These are phyloP conservation scores for Umbelopsis sp. DNA, from an alignment of 192 early-diverging fungal genomes.

Conservation along the genomic window DNA sequence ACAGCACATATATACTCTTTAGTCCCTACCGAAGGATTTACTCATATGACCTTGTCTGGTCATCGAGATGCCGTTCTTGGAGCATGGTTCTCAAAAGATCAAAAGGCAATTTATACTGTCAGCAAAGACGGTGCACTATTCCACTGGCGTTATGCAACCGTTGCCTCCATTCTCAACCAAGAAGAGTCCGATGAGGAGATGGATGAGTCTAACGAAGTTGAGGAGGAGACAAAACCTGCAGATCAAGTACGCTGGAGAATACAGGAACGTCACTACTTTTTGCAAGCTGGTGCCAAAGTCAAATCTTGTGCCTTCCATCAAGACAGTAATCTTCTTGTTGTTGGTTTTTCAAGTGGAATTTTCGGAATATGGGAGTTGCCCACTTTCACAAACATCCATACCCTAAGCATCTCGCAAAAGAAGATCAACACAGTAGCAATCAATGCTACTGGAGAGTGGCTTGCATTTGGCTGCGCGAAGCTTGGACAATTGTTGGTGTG, in stretches of 20 bases:
- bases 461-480: slow-evolving; percentile 90
- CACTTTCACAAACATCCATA: slow-evolving; percentile 91
- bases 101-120: slow-evolving; percentile 74
- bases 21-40: slow-evolving; percentile 73
- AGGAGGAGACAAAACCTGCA: slow-evolving; percentile 34
- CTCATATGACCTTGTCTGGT: slow-evolving; percentile 76
- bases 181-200: slow-evolving; percentile 62
- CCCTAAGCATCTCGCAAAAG: slow-evolving; percentile 93
- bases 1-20: slow-evolving; percentile 73
- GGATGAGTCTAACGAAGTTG: slow-evolving; percentile 53
- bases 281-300: slow-evolving; percentile 77
- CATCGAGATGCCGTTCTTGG: slow-evolving; percentile 85
- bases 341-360: slow-evolving; percentile 91
- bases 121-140: slow-evolving; percentile 89
- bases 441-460: slow-evolving; percentile 94
- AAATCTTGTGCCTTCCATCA: slow-evolving; percentile 79
- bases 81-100: slow-evolving; percentile 77
- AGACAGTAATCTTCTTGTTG: slow-evolving; percentile 72
- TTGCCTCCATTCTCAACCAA: slow-evolving; percentile 48
- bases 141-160: slow-evolving; percentile 64
- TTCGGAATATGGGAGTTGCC: slow-evolving; percentile 99
- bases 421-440: slow-evolving; percentile 89
- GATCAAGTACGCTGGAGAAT: slow-evolving; percentile 56
- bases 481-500: slow-evolving; percentile 97
- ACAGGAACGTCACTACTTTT: slow-evolving; percentile 76